Percentiles rank a stretch among this genome's conserved stretches.
Conservation (phyloP, 768 basidiomycete species). For the Grammothele lineata region DNA sequence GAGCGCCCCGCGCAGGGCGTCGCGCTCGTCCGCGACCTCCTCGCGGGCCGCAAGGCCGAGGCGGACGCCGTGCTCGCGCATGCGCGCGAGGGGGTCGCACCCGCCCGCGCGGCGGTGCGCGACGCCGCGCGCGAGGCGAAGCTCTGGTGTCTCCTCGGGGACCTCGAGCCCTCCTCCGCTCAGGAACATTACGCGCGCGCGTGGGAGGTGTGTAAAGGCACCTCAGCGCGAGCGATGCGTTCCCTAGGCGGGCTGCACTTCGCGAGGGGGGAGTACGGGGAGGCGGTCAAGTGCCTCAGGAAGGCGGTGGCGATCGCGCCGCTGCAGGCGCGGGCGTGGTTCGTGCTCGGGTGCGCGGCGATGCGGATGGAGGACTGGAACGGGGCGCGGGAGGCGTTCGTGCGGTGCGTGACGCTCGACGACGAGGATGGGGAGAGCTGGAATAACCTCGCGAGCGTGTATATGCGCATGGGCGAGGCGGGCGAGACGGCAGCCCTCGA, state of each 20-base stretch:
- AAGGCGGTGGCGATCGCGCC: slow-evolving; percentile 87
- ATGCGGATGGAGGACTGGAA: slow-evolving; percentile 83
- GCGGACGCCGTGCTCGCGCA: slow-evolving; percentile 63
- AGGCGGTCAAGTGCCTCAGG: slow-evolving; percentile 63
- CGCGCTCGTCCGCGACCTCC: slow-evolving; percentile 75
- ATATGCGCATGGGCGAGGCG: slow-evolving; percentile 71
- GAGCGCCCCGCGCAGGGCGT: slow-evolving; percentile 78
- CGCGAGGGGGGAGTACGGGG: slow-evolving; percentile 53
- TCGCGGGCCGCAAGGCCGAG: slow-evolving; percentile 84
- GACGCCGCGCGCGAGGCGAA: slow-evolving; percentile 81
- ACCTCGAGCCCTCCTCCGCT: slow-evolving; percentile 74
- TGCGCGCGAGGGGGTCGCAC: slow-evolving; percentile 41
- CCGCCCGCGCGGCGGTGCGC: slow-evolving; percentile 37
- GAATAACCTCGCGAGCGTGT: slow-evolving; percentile 95
- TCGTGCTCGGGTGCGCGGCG: slow-evolving; percentile 89
- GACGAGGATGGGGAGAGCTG: slow-evolving; percentile 98
- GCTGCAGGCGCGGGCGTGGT: slow-evolving; percentile 85
- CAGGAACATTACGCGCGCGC: slow-evolving; percentile 74
- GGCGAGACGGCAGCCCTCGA: slow-evolving; percentile 26
- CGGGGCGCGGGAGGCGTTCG: slow-evolving; percentile 78
- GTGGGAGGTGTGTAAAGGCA: slow-evolving; percentile 76
- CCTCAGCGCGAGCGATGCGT: slow-evolving; percentile 88
- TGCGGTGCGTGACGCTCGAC: slow-evolving; percentile 83
- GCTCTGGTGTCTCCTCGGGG: slow-evolving; percentile 92
- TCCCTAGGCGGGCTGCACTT: slow-evolving; percentile 87